phyloP scores from a whole-genome alignment of 2,329 filamentous ascomycete genomes.

The Didymella lethalis region DNA sequence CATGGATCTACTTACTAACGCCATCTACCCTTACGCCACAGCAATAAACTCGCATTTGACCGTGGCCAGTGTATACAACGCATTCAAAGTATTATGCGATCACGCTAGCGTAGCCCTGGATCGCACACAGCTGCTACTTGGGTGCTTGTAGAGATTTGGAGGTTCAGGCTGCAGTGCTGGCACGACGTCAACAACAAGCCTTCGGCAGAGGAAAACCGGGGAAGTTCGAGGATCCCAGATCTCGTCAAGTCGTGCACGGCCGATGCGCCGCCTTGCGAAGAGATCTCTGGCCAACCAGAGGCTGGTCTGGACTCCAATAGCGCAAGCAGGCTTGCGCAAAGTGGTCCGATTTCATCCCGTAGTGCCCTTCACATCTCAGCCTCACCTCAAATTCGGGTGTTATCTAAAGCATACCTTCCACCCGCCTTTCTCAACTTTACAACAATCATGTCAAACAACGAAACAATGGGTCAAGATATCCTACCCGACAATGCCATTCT shows the following conservation, averaged over 20 bases:
- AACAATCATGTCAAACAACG: not conserved
- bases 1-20: not conserved
- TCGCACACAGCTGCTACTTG: not conserved
- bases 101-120: not conserved
- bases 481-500: conserved; percentile 16
- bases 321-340: conserved; percentile 3
- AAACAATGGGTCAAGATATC: conserved; percentile 17
- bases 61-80: not conserved
- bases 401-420: not conserved
- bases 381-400: conserved; percentile 1
- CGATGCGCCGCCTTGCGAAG: conserved; percentile 8
- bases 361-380: conserved; percentile 2
- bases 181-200: not conserved
- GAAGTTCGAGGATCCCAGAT: conserved; percentile 11
- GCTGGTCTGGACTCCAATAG: conserved; percentile 9
- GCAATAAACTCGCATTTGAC: not conserved
- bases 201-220: not conserved
- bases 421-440: not conserved
- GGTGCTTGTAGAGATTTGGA: not conserved
- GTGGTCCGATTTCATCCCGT: conserved; percentile 15
- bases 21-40: not conserved
- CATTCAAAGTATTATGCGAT: not conserved
- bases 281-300: conserved; percentile 9
- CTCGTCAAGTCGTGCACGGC: conserved; percentile 11
- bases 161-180: not conserved